A percentile compares a stretch with the other conserved stretches of the same genome.
Evolutionary conservation across 1,139 yeast genomes (phyloP).

Genomic region (Yamadazyma dendronema): DNA sequence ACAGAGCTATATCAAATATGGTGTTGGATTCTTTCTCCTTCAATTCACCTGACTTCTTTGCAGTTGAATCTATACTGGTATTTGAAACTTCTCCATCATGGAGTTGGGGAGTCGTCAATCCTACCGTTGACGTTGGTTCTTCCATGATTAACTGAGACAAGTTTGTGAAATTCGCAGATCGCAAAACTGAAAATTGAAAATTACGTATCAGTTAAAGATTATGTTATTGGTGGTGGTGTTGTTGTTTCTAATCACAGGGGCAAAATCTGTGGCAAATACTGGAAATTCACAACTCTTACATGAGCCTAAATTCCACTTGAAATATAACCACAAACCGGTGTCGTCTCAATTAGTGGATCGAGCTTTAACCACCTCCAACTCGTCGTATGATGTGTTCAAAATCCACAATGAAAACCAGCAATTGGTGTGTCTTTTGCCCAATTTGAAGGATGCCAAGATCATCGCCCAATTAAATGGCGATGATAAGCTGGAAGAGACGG

Average conservation of each 20-base stretch:
- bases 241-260: too few relatives aligned
- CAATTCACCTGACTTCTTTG: not conserved
- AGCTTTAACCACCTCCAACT: slow-evolving; percentile 13
- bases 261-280: not conserved
- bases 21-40: slow-evolving; percentile 20
- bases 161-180: not conserved
- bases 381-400: slow-evolving; percentile 23
- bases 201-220: too few relatives aligned
- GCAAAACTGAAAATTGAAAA: too few relatives aligned
- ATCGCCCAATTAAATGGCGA: slow-evolving; percentile 3
- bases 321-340: slow-evolving; percentile 8
- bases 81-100: slow-evolving; percentile 10
- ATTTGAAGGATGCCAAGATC: slow-evolving; percentile 7
- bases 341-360: slow-evolving; percentile 5
- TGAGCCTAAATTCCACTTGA: slow-evolving; percentile 19
- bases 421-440: slow-evolving; percentile 23
- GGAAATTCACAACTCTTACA: not conserved
- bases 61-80: too few relatives aligned
- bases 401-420: slow-evolving; percentile 11
- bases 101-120: slow-evolving; percentile 13
- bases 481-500: slow-evolving; percentile 13
- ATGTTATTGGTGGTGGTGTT: too few relatives aligned
- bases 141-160: slow-evolving; percentile 2
- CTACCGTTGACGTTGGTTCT: slow-evolving; percentile 8
- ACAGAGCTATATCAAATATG: slow-evolving; percentile 52